Evolutionary conservation across 352 stramenopile genomes (phyloP).

Genomic region (Phytophthora melonis): DNA sequence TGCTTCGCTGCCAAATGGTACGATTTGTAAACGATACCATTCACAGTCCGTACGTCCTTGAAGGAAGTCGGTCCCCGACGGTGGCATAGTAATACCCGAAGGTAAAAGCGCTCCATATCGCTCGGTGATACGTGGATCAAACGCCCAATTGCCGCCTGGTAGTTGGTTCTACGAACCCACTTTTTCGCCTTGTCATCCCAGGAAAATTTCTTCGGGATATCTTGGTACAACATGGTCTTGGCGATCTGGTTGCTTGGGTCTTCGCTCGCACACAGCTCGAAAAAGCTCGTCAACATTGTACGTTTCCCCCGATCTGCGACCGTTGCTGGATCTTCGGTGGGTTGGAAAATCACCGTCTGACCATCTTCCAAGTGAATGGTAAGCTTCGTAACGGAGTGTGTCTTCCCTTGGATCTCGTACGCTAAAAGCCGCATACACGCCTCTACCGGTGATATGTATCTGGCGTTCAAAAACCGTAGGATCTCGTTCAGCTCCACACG

Average conservation of each 20-base stretch:
- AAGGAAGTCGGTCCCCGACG: conserved; percentile 33
- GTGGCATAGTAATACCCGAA: conserved; percentile 34
- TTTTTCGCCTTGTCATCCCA: not conserved
- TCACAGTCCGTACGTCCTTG: conserved; percentile 30
- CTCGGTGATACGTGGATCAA: not conserved
- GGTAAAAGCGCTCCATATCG: conserved; percentile 34
- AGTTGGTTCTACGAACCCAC: conserved; percentile 23
- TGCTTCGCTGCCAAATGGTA: conserved; percentile 16
- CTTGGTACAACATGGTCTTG: conserved; percentile 22
- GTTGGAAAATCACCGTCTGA: not conserved
- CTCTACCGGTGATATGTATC: not conserved
- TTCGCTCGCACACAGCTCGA: conserved; percentile 19
- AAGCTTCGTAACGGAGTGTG: conserved; percentile 24
- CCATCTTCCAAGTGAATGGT: conserved; percentile 4
- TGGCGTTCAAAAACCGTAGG: not conserved
- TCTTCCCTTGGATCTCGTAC: not conserved
- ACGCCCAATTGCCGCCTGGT: conserved; percentile 18
- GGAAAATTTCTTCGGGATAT: conserved; percentile 23
- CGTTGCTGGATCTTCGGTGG: not conserved
- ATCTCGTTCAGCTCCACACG: not conserved
- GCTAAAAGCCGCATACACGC: not conserved
- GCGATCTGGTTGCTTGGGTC: conserved; percentile 11
- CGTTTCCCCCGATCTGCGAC: not conserved
- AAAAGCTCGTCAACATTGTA: conserved; percentile 6
- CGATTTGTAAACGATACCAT: conserved; percentile 21